phyloP scores from a whole-genome alignment of 495 filamentous ascomycete genomes.

The Beverwykella pulmonaria region DNA sequence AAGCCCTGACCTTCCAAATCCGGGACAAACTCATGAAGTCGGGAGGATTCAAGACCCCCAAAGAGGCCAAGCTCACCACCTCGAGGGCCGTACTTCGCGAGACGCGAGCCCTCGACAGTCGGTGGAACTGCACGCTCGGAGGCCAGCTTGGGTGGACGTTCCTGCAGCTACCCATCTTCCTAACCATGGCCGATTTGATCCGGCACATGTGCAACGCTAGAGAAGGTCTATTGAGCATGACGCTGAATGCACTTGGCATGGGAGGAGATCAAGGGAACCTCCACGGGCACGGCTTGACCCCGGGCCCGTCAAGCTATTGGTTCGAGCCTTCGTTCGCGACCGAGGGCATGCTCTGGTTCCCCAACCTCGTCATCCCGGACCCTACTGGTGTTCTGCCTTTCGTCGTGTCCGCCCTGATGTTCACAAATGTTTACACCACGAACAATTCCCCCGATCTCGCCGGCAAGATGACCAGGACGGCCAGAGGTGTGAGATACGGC shows the following conservation, averaged over 20 bases:
- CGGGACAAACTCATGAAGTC: constrained; percentile 41
- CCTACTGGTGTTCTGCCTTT: constrained; percentile 60
- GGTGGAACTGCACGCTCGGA: constrained; percentile 22
- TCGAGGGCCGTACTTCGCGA: neutral
- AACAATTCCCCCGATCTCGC: neutral
- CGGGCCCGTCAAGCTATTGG: constrained; percentile 6
- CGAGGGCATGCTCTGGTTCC: constrained; percentile 82
- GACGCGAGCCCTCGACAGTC: constrained; percentile 36
- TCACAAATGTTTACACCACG: constrained; percentile 22
- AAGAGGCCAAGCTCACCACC: neutral
- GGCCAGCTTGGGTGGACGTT: constrained; percentile 33
- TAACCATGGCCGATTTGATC: constrained; percentile 68
- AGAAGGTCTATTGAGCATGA: constrained; percentile 55
- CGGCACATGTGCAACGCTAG: constrained; percentile 64
- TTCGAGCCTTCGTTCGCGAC: constrained; percentile 61
- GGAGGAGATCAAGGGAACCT: neutral
- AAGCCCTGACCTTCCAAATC: constrained; percentile 39
- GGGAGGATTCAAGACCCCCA: constrained; percentile 55
- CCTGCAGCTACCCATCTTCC: constrained; percentile 67
- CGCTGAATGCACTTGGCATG: constrained; percentile 30
- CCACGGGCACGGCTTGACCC: neutral
- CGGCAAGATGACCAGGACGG: neutral
- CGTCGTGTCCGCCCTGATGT: constrained; percentile 30
- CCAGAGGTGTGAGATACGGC: neutral
- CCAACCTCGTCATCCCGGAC: constrained; percentile 71